Percentiles rank a stretch among this genome's conserved stretches.
Evolutionary conservation across 192 early-diverging fungal species (phyloP).

Genomic region (Dissophora globulifera): DNA sequence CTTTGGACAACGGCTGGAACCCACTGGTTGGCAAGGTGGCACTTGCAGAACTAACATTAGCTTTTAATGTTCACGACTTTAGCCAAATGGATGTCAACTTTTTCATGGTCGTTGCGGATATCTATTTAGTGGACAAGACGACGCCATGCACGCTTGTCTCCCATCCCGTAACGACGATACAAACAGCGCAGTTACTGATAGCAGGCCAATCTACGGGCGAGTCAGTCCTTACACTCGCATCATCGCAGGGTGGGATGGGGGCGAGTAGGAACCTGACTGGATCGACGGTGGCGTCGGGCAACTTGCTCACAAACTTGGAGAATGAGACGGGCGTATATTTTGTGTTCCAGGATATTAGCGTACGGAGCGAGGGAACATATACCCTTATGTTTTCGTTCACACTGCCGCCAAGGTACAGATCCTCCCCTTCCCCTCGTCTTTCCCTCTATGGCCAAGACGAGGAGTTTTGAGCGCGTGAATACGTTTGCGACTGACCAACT

Average conservation of each 20-base stretch:
- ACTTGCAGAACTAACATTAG: neutral
- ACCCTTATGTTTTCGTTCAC: slow-evolving; percentile 77
- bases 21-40: no score
- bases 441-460: no score
- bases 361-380: slow-evolving; percentile 79
- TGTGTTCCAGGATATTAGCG: slow-evolving; percentile 83
- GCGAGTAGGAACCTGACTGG: slow-evolving; percentile 76
- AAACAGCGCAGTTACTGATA: neutral
- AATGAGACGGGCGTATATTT: slow-evolving; percentile 79
- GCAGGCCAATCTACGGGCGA: slow-evolving; percentile 3
- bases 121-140: slow-evolving; percentile 56
- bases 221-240: slow-evolving; percentile 7
- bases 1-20: slow-evolving; percentile 56
- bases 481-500: no score
- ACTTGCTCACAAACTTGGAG: slow-evolving; percentile 70
- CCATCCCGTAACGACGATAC: slow-evolving; percentile 36
- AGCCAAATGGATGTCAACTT: slow-evolving; percentile 62
- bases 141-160: slow-evolving; percentile 58
- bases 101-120: slow-evolving; percentile 59
- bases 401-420: slow-evolving; percentile 67
- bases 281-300: slow-evolving; percentile 72
- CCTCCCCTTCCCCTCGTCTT: no score
- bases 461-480: no score
- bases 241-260: slow-evolving; percentile 29
- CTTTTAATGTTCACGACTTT: neutral